Conservation (phyloP, 768 basidiomycete genomes). For the Gloeostereum incarnatum region DNA sequence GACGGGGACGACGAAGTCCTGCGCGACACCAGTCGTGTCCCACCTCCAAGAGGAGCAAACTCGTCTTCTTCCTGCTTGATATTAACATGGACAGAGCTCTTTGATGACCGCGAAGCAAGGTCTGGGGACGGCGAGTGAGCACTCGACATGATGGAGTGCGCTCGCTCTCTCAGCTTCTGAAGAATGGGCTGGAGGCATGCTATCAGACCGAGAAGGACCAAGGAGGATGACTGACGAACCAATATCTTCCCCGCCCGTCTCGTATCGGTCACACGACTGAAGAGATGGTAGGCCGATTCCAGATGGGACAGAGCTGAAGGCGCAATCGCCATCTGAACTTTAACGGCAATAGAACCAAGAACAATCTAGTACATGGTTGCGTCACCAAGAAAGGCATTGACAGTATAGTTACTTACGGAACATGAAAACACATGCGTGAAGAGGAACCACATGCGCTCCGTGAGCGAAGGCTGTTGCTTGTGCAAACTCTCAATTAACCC, state of each 20-base stretch:
- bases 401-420: slow-evolving; percentile 31
- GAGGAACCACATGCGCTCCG: slow-evolving; percentile 65
- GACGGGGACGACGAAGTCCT: slow-evolving; percentile 36
- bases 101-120: slow-evolving; percentile 15
- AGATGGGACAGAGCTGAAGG: slow-evolving; percentile 60
- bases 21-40: slow-evolving; percentile 51
- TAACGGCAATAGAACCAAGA: slow-evolving; percentile 58
- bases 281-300: slow-evolving; percentile 52
- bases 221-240: slow-evolving; percentile 24
- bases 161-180: slow-evolving; percentile 44
- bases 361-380: slow-evolving; percentile 40
- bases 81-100: slow-evolving; percentile 25
- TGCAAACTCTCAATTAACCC: slow-evolving; percentile 55
- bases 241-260: slow-evolving; percentile 49
- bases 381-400: background rate
- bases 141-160: slow-evolving; percentile 29
- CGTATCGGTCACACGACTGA: slow-evolving; percentile 43
- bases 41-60: slow-evolving; percentile 50
- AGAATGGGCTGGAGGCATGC: slow-evolving; percentile 42
- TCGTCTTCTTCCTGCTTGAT: slow-evolving; percentile 57
- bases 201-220: slow-evolving; percentile 2
- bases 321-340: slow-evolving; percentile 53
- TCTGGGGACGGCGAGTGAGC: slow-evolving; percentile 7
- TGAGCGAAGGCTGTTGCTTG: slow-evolving; percentile 56
- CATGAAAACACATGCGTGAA: slow-evolving; percentile 70